Evolutionary conservation across 2,329 filamentous ascomycete species (phyloP), one percentile per base, ranked within the genome.

Genomic region (Thelonectria blattea): DNA sequence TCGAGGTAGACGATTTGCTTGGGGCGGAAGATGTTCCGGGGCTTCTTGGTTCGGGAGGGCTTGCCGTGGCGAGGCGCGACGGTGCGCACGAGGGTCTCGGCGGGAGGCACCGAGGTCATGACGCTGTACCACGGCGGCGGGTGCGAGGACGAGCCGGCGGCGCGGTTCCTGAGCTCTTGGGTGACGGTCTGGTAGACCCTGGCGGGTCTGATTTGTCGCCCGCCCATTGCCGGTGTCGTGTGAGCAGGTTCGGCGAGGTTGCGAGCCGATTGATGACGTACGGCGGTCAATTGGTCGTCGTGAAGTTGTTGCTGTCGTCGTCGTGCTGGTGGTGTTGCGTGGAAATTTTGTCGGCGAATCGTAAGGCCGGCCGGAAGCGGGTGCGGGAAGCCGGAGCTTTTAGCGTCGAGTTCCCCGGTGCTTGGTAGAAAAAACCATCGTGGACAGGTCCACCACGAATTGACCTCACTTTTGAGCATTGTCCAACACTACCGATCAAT

Each of bases 21-120:
- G 1, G 95, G 95, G 69, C 88, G 87, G 81, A 93, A 98, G 69
- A 97, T 80, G 68, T 88, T 87, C 76, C 87, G 92, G 30, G 90
- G 83, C 74, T 83, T 81, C 52, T 79, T 77, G 30, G 68, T 60
- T 70, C 83, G 86, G n/a, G 74, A 73, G 4, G 68, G 66, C 24
- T 69, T 54, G 49, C 73, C 74, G 69, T 85, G 84, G 56, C 81
- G 78, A 15, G 78, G 73, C 2, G 85, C 79, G 56, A 83, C 74
- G 6, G 81, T 80, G 56, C 87, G 82, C 24, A 83, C 83, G 61
- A 87, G 73, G 42, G 83, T 81, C 73, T 89, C 85, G 67, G 84
- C 74, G 4, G 87, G 87, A 37, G 86, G 86, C 39, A 86, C 81
- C 12, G 75, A 72, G 67, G 80, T 76, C 65, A 87, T 73, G 30